Evolutionary conservation across 495 filamentous ascomycete species (phyloP).

Genomic region (Filosporella fistucella): DNA sequence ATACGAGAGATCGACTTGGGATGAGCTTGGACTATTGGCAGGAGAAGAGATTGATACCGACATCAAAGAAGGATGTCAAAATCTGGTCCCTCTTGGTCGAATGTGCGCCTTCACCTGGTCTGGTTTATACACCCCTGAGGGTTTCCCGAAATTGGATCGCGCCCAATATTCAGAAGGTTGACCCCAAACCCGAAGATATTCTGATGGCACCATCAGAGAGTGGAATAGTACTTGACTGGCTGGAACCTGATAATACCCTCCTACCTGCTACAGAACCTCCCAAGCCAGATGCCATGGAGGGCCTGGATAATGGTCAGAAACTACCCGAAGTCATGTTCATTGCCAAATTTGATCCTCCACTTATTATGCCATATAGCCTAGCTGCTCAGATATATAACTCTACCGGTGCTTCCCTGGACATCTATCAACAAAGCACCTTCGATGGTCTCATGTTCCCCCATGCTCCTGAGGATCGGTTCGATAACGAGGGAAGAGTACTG

Average conservation of each 20-base stretch:
- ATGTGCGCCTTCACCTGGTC: slow-evolving; percentile 45
- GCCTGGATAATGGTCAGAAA: slow-evolving; percentile 29
- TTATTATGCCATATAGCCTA: slow-evolving; percentile 65
- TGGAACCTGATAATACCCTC: slow-evolving; percentile 47
- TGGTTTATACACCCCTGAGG: slow-evolving; percentile 42
- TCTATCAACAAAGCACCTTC: slow-evolving; percentile 49
- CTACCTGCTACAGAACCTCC: slow-evolving; percentile 32
- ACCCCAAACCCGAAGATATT: slow-evolving; percentile 33
- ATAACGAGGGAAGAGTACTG: slow-evolving; percentile 28
- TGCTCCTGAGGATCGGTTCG: slow-evolving; percentile 32
- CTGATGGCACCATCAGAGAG: slow-evolving; percentile 30
- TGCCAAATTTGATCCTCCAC: slow-evolving; percentile 77
- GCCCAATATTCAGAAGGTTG: slow-evolving; percentile 46
- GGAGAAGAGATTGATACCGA: slow-evolving; percentile 21
- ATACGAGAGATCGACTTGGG: slow-evolving; percentile 66
- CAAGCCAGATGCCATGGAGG: slow-evolving; percentile 32
- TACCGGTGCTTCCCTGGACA: slow-evolving; percentile 50
- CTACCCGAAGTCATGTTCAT: slow-evolving; percentile 77
- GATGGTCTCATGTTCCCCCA: slow-evolving; percentile 61
- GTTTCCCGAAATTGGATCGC: slow-evolving; percentile 67
- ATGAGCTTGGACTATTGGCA: slow-evolving; percentile 82
- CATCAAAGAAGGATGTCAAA: slow-evolving; percentile 33
- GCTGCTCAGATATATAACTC: slow-evolving; percentile 64
- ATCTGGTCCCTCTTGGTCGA: slow-evolving; percentile 63
- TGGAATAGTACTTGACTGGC: slow-evolving; percentile 59